A percentile compares a stretch with the other conserved stretches of the same genome.
Evolutionary conservation across 345 rosid species (phyloP).

Genomic region (Eucalyptus sp.): DNA sequence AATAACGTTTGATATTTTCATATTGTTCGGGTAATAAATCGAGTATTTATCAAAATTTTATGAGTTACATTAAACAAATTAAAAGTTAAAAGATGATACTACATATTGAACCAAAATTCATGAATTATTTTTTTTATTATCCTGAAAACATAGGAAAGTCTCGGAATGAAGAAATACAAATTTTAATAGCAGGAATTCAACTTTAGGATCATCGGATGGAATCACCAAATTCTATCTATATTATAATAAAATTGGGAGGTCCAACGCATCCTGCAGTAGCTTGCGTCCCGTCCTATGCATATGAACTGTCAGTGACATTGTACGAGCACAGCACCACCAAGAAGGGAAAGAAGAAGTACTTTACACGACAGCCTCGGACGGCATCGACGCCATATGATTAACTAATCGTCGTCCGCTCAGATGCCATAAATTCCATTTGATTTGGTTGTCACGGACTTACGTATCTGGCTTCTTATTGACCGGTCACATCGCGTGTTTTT

Average conservation of each 20-base stretch:
- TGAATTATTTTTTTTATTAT: no score
- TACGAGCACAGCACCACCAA: not conserved
- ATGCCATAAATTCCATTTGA: not conserved
- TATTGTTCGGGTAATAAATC: accelerated
- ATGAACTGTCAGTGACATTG: not conserved
- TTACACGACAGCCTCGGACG: not conserved
- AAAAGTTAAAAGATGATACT: no score
- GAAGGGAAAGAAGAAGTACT: not conserved
- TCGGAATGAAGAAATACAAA: not conserved
- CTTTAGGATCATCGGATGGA: not conserved
- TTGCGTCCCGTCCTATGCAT: not conserved
- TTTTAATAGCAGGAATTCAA: not conserved
- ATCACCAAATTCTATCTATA: not conserved
- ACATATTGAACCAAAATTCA: accelerated
- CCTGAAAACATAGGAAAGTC: not conserved
- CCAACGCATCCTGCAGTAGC: not conserved
- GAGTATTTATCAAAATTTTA: no score
- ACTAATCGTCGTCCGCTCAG: not conserved
- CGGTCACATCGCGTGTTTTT: not conserved
- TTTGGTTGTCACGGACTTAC: not conserved
- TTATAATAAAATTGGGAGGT: not conserved
- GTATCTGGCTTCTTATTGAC: not conserved
- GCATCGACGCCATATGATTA: not conserved
- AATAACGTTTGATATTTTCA: not conserved
- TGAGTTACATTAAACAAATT: no score